Base-by-base conservation (phyloP, 371 early-diverging fungal genomes). In the Mucor irregularis region DNA sequence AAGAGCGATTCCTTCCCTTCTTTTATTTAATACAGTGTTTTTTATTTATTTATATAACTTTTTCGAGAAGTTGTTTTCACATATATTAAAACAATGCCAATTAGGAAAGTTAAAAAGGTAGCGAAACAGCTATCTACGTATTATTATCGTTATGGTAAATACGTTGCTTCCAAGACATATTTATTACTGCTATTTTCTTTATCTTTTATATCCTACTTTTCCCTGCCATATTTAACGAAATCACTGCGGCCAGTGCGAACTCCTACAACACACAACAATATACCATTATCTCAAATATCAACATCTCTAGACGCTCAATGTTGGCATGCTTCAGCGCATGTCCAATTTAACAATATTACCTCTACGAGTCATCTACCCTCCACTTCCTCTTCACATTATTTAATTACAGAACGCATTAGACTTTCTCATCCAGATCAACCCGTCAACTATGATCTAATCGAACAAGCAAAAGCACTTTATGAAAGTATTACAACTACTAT, bases 251-350 rank as follows among this genome's bases (percentile, higher is more conserved):
- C 39, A 19, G 22, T 47, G 2, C 30, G 39, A 26, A 39, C 56
- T 38, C 60, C 53, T 13, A 49, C 53, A 19, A 25, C 49, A 35
- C 40, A 46, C 24, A 39, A 45, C 40, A 54, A 58, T 51, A 51
- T 58, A 69, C 52, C 55, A 29, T 39, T 51, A 51, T 44, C 59
- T 5, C 51, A 58, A 28, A 43, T 52, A 58, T 50, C 62, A 24
- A 53, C 58, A 9, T 56, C 60, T 4, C 29, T 58, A 9, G 66
- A 68, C 29, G 61, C 62, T 39, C 68, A 72, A 33, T 65, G 60
- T 28, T 72, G 72, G 72, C 72, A 72, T 22, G 65, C 58, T 28
- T 68, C 72, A 21, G 62, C 68, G 25, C 72, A 72, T 29, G 58
- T 65, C 14, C 68, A 68, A 52, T 62, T 60, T 22, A 45, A 42